These are phyloP conservation scores for Saccharomyces paradoxus DNA, from an alignment of 805 yeast genomes.

Conservation along the genomic window DNA sequence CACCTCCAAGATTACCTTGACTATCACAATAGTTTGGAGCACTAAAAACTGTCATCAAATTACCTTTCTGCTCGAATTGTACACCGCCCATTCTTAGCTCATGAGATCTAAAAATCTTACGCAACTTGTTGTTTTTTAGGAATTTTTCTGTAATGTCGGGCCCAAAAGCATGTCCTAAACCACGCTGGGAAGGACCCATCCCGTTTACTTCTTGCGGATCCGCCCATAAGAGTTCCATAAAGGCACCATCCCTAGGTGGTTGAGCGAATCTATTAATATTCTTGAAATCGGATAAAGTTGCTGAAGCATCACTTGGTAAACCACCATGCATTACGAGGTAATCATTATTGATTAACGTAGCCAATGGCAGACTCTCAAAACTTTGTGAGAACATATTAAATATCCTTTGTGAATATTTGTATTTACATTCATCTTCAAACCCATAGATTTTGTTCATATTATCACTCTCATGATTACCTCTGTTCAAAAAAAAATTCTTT, in stretches of 20 bases:
- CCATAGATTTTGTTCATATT: constrained; percentile 97
- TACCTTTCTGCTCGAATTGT: constrained; percentile 78
- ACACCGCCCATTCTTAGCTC: constrained; percentile 92
- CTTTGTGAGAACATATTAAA: constrained; percentile 80
- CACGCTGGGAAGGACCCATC: constrained; percentile 82
- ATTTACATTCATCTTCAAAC: constrained; percentile 90
- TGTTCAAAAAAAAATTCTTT: constrained; percentile 57
- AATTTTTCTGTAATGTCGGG: constrained; percentile 85
- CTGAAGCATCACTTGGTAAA: constrained; percentile 67
- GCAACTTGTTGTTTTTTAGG: constrained; percentile 60
- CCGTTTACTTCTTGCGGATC: constrained; percentile 83
- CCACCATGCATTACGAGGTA: constrained; percentile 96
- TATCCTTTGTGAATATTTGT: constrained; percentile 72
- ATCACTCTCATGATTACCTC: constrained; percentile 96
- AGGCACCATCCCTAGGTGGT: constrained; percentile 86
- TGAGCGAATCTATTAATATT: constrained; percentile 66
- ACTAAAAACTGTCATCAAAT: constrained; percentile 86
- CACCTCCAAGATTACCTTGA: constrained; percentile 86
- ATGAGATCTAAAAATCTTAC: constrained; percentile 84
- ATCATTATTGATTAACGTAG: constrained; percentile 67
- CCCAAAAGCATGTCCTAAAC: constrained; percentile 93
- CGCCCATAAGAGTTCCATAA: constrained; percentile 96
- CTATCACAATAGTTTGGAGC: constrained; percentile 97
- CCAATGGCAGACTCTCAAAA: constrained; percentile 79
- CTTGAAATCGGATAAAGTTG: constrained; percentile 67